These are phyloP conservation scores for Antitrichia curtipendula DNA, from an alignment of 225 moss, liverwort and hornwort genomes.

Conservation along the genomic window DNA sequence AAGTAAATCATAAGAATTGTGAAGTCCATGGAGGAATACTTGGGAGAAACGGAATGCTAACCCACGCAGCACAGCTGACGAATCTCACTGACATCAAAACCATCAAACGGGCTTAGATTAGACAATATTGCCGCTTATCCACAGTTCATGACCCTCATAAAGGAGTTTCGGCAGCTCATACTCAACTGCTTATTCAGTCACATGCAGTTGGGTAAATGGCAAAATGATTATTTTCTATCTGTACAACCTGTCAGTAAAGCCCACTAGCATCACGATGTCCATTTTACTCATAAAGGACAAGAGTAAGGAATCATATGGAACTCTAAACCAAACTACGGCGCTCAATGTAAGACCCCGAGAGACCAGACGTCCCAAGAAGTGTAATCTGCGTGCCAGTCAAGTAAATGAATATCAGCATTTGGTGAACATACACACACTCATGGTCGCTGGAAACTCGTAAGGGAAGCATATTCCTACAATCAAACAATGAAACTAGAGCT, in stretches of 20 bases:
- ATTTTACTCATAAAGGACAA: not conserved
- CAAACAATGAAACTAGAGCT: not conserved
- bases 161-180: not conserved
- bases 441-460: not conserved
- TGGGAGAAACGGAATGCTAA: not conserved
- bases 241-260: constrained; percentile 11
- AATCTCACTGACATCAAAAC: not conserved
- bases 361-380: constrained; percentile 80
- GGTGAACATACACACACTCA: not conserved
- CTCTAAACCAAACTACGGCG: constrained; percentile 34
- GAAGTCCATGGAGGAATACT: not conserved
- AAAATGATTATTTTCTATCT: constrained; percentile 12
- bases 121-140: not conserved
- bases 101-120: not conserved
- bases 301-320: not conserved
- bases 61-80: not conserved
- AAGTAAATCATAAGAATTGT: not conserved
- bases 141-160: not conserved
- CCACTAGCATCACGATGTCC: not conserved
- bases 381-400: constrained; percentile 44
- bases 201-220: not conserved
- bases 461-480: not conserved
- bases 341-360: constrained; percentile 91
- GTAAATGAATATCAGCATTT: not conserved
- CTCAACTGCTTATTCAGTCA: not conserved